Evolutionary conservation across 2,329 filamentous ascomycete genomes (phyloP), one percentile per base, ranked within the genome.

Genomic region (Ilyonectria destructans): DNA sequence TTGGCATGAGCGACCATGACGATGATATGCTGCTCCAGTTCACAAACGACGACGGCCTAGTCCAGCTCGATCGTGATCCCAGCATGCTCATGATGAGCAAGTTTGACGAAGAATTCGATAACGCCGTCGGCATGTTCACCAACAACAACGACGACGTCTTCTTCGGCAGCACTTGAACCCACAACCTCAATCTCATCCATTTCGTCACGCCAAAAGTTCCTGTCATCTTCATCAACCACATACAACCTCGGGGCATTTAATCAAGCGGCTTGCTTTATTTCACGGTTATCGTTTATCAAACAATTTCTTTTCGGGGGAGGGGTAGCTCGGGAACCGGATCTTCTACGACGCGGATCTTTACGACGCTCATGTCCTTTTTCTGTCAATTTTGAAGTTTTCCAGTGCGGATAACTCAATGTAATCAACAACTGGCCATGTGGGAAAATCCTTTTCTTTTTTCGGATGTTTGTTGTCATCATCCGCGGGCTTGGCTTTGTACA

Each of bases 101-200:
- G 78, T 88, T 87, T 72, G 86, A 88, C 60, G 87, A 89, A 49
- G 85, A 86, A 49, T 87, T 85, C 61, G 84, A 87, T 67, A 82
- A 81, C 63, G 73, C 80, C 6, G 84, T 85, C 35, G 81, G 81
- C 77, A 86, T 89, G 85, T 88, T 89, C 71, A 83, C 81, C 31
- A 82, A 82, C 69, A 82, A 82, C 69, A 82, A 80, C 67, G 85
- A 87, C 62, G 86, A 88, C 68, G 80, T 88, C 62, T 87, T 89
- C 73, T 89, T 88, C 73, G 82, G 83, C 58, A 81, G 71, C 69
- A 72, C 76, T 62, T 82, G 70, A 76, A 33, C 3, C 23, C 5
- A 8, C 21, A 19, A 26, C 46, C 33, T 56, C 33, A 57, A 33
- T 33, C 31, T 58, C 26, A 8, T 60, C 58, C 58, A 56, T 52